phyloP scores from a whole-genome alignment of 2,329 filamentous ascomycete genomes.

The Monilinia laxa region DNA sequence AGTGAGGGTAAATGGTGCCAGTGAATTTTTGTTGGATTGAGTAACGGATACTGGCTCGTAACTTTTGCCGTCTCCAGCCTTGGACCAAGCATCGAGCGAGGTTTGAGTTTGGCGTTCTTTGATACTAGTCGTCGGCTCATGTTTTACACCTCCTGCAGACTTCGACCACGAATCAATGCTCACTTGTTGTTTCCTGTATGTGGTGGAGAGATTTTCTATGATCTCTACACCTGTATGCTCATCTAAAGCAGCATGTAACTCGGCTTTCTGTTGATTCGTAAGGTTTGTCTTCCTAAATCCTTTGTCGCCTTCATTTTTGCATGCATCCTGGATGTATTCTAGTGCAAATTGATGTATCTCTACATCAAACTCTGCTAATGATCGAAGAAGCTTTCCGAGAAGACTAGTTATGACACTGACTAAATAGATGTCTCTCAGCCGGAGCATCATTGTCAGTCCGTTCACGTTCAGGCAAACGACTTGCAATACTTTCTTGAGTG shows the following conservation, averaged over 20 bases:
- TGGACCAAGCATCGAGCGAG: constrained; percentile 22
- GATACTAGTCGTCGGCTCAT: constrained; percentile 15
- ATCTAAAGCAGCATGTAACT: constrained; percentile 65
- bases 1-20: constrained; percentile 3
- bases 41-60: constrained; percentile 33
- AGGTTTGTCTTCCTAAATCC: constrained; percentile 73
- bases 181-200: constrained; percentile 53
- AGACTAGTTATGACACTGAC: constrained; percentile 79
- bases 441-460: constrained; percentile 79
- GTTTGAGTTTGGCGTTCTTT: constrained; percentile 21
- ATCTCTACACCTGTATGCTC: constrained; percentile 56
- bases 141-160: constrained; percentile 43
- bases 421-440: constrained; percentile 83
- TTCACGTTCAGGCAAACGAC: constrained; percentile 65
- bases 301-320: constrained; percentile 56
- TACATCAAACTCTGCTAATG: constrained; percentile 75
- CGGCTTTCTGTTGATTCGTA: constrained; percentile 77
- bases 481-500: constrained; percentile 56
- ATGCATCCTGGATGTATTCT: constrained; percentile 63
- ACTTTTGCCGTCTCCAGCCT: constrained; percentile 32
- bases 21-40: not conserved
- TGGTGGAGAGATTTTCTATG: constrained; percentile 49
- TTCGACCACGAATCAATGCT: constrained; percentile 63
- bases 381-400: constrained; percentile 77
- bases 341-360: constrained; percentile 62